These are phyloP conservation scores for Chloranthus sessilifolius DNA, from an alignment of 164 flowering plant genomes.

Conservation along the genomic window DNA sequence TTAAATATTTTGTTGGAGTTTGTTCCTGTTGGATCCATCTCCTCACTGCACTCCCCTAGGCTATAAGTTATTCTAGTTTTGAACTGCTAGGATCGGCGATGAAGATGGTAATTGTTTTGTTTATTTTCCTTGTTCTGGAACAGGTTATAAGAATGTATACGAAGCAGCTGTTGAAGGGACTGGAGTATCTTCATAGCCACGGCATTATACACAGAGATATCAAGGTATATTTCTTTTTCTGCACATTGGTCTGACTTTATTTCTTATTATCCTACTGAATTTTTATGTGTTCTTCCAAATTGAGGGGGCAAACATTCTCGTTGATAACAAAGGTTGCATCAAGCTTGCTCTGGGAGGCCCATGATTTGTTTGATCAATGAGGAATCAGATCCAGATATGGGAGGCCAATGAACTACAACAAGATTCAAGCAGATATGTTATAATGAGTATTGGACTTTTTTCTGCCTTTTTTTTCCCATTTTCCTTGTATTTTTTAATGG, in stretches of 20 bases:
- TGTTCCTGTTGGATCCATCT: constrained; percentile 98
- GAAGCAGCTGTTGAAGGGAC: constrained; percentile 8
- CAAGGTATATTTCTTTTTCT: constrained; percentile 6
- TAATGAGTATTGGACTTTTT: too few relatives aligned
- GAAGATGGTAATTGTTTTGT: constrained; percentile 3
- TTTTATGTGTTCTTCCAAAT: too few relatives aligned
- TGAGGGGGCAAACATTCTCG: constrained; percentile 98
- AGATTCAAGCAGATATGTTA: too few relatives aligned
- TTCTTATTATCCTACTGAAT: not conserved
- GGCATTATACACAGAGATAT: constrained; percentile 15
- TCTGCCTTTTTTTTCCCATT: too few relatives aligned
- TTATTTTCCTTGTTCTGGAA: not conserved
- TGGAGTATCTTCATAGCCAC: constrained; percentile 13
- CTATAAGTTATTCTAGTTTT: constrained; percentile 46
- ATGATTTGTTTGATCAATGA: too few relatives aligned
- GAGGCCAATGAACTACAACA: too few relatives aligned
- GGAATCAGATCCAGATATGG: too few relatives aligned
- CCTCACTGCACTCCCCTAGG: constrained; percentile 89
- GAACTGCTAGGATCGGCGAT: not conserved
- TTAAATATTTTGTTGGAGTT: constrained; percentile 88
- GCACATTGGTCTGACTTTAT: too few relatives aligned
- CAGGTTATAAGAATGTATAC: constrained; percentile 13
- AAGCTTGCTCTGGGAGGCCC: too few relatives aligned
- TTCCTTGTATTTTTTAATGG: too few relatives aligned
- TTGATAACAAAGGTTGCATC: constrained; percentile 92